These are phyloP conservation scores for Cutaneotrichosporon sp. DNA, from an alignment of 1,284 basidiomycete genomes.

Conservation along the genomic window DNA sequence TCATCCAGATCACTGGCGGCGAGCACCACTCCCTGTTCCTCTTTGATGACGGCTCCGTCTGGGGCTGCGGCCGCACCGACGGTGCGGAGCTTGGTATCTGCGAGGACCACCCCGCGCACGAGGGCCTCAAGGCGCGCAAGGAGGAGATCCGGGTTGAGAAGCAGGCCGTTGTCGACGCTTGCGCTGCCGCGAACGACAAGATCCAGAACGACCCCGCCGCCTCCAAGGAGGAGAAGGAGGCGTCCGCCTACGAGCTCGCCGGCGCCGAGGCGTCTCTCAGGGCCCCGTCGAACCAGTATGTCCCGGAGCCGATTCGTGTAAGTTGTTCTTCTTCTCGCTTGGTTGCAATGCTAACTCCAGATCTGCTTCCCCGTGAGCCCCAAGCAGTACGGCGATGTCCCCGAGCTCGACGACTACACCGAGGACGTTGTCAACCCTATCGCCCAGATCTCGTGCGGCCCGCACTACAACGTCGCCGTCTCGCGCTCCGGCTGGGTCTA, in stretches of 20 bases:
- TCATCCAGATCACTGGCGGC: conserved; percentile 64
- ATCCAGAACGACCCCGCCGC: conserved; percentile 28
- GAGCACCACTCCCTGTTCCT: conserved; percentile 87
- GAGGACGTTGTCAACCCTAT: conserved; percentile 63
- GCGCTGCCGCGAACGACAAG: conserved; percentile 32
- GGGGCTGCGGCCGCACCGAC: conserved; percentile 75
- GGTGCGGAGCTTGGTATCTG: conserved; percentile 74
- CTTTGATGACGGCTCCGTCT: conserved; percentile 78
- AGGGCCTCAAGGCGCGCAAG: conserved; percentile 52
- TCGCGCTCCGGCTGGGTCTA: conserved; percentile 76
- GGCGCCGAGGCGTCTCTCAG: conserved; percentile 55
- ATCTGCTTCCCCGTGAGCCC: conserved; percentile 66
- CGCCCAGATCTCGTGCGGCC: conserved; percentile 71
- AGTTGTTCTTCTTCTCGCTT: conserved; percentile 21
- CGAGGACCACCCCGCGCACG: conserved; percentile 62
- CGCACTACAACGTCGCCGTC: conserved; percentile 79
- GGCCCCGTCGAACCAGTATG: conserved; percentile 62
- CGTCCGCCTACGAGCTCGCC: conserved; percentile 33
- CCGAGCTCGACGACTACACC: conserved; percentile 51
- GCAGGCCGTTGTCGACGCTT: conserved; percentile 35
- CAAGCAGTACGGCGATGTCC: conserved; percentile 54
- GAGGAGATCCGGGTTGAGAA: conserved; percentile 47
- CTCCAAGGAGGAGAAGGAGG: conserved; percentile 35
- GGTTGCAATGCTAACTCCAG: conserved; percentile 26
- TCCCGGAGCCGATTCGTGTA: conserved; percentile 56